Evolutionary conservation across 1,284 basidiomycete species (phyloP), one percentile per base, ranked within the genome.

Genomic region (Apiotrichum brassicae): DNA sequence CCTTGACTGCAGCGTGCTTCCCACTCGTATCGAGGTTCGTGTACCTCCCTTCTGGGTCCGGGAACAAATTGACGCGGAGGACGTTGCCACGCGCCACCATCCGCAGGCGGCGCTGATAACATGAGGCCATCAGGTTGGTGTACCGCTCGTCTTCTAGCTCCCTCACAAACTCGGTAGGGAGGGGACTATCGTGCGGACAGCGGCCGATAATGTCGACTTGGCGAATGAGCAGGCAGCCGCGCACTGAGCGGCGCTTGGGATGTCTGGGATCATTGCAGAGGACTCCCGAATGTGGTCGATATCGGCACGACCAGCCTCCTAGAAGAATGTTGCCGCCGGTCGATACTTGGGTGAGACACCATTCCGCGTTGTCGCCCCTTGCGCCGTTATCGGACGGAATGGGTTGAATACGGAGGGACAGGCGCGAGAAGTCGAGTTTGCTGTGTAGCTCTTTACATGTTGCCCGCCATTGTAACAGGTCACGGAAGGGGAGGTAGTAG

Each of bases 11-110:
- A 24, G 6, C 26, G 6, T 8, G 11, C 24, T 7, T 40, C 24
- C 8, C 7, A 30, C 28, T n/a, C n/a, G 25, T 40, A 8, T 20
- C 12, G 35, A 19, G 18, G 9, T 25, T 28, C 18, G 16, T 30
- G 26, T 42, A 42, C 18, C 32, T 42, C 18, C 40, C 40, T 16
- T 18, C 40, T 8, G n/a, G 6, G 26, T 42, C 40, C 2, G 40
- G 40, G 40, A 30, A 42, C 7, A 42, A 28, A 20, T 42, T 42
- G 8, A 42, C 40, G 26, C 40, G 40, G 26, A 42, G 40, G 19
- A 42, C n/a, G 40, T 42, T 42, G 26, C 40, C 40, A 12, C 26
- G 24, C 2, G 40, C 24, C 9, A 30, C 6, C 40, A 13, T 25
- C 6, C 26, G 40, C 12, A 12, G 8, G 26, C 26, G 40, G 7